phyloP scores from a whole-genome alignment of 768 basidiomycete genomes.

The Scleroderma bovista region DNA sequence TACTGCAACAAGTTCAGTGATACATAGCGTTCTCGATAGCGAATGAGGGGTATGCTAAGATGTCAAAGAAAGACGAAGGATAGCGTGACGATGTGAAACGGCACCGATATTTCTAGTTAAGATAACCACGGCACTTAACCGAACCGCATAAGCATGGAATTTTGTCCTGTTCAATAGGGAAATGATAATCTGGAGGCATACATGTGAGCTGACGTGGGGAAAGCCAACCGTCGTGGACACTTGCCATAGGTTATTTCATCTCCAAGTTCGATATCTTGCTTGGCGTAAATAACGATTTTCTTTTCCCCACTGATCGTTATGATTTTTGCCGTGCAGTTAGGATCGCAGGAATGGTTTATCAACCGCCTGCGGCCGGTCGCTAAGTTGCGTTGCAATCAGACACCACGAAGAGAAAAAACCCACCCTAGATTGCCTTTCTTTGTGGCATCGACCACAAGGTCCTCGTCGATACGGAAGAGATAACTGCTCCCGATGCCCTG shows the following conservation, averaged over 20 bases:
- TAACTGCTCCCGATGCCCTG: conserved; percentile 98
- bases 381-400: conserved; percentile 8
- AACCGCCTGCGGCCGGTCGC: conserved; percentile 56
- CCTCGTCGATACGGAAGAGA: conserved; percentile 96
- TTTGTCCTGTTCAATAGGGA: conserved; percentile 98
- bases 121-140: conserved; percentile 86
- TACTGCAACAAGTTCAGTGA: conserved; percentile 1
- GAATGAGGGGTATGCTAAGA: conserved; percentile 3
- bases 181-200: conserved; percentile 80
- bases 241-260: conserved; percentile 96
- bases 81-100: neutral
- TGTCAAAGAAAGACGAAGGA: neutral
- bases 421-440: conserved; percentile 99
- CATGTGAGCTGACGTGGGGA: neutral
- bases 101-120: conserved; percentile 61
- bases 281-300: conserved; percentile 99
- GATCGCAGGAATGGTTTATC: conserved; percentile 98
- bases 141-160: conserved; percentile 91
- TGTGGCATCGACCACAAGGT: conserved; percentile 96
- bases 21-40: conserved; percentile 2
- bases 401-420: conserved; percentile 21
- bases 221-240: conserved; percentile 20
- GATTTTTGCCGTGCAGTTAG: conserved; percentile 87
- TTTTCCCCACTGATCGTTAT: conserved; percentile 89
- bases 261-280: conserved; percentile 91